Base-by-base conservation (phyloP, 192 early-diverging fungal genomes). In the Coemansia sp. region DNA sequence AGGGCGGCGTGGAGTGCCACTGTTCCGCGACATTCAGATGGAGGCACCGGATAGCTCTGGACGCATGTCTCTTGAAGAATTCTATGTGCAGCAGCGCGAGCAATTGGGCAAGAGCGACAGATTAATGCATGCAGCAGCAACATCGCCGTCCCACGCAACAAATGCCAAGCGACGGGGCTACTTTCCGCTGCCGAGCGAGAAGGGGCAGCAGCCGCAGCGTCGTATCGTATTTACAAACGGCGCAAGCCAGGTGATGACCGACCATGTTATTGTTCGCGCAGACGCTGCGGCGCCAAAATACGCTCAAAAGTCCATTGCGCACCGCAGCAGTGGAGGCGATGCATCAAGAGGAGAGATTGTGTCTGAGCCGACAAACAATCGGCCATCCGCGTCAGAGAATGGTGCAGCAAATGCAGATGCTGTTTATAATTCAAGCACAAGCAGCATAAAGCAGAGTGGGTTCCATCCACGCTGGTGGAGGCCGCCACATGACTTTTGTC, bases 211-310 rank as follows among this genome's bases (percentile, higher is more conserved):
- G 7, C 39, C 67, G 20, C 35, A 68, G 37, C 57, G 59, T n/a
- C 66, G 64, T 24, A 53, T 79, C 47, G 64, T 79, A 16, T 61
- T 70, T 41, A 79, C 76, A 27, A 79, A 79, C 54, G 76, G 76
- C 10, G 76, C 71, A 7, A 68, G 63, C 11, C 67, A 73, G 58
- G 67, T 79, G 57, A 66, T 79, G 70, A 67, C 67, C 24, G 76
- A 79, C 35, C 54, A 67, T 53, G 71, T 79, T 12, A 19, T 79
- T 73, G 76, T 79, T 51, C 63, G 76, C 20, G 54, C 59, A 37
- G 64, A 64, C 38, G 64, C 54, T 26, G 26, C 54, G 19, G 53
- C 37, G 14, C 20, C 38, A 22, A 39, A 52, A 39, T 13, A 24
- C 38, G 37, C 22, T 10, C 11, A 5, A 20, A 37, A 22, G 48